phyloP scores from a whole-genome alignment of 2,329 filamentous ascomycete genomes.

The Pleurostoma richardsiae region DNA sequence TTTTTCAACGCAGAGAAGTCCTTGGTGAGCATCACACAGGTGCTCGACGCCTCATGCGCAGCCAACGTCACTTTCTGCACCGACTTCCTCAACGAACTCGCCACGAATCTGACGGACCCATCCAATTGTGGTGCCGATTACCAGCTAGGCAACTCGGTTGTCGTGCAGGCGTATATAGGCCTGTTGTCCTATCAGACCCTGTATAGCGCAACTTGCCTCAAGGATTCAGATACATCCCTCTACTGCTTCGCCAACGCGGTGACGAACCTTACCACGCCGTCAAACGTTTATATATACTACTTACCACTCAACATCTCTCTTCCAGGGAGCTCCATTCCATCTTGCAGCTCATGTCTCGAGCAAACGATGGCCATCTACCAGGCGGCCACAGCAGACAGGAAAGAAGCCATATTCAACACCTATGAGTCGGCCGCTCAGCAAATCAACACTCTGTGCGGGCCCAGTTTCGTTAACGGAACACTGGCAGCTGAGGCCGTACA shows the following conservation, averaged over 20 bases:
- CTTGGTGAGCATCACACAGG: slow-evolving; percentile 65
- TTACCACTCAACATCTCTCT: slow-evolving; percentile 72
- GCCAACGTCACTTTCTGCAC: slow-evolving; percentile 63
- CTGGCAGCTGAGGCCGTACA: slow-evolving; percentile 31
- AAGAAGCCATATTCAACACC: slow-evolving; percentile 60
- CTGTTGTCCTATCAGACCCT: slow-evolving; percentile 72
- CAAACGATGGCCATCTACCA: slow-evolving; percentile 81
- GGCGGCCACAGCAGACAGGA: slow-evolving; percentile 58
- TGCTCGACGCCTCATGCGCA: slow-evolving; percentile 73
- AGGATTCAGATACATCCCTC: slow-evolving; percentile 55
- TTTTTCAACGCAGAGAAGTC: slow-evolving; percentile 80
- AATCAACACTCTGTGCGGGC: slow-evolving; percentile 63
- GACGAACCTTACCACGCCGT: slow-evolving; percentile 65
- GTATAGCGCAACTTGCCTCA: slow-evolving; percentile 77
- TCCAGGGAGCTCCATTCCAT: slow-evolving; percentile 62
- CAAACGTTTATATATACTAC: slow-evolving; percentile 79
- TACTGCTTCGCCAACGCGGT: slow-evolving; percentile 85
- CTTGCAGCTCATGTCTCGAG: slow-evolving; percentile 71
- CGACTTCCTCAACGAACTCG: slow-evolving; percentile 58
- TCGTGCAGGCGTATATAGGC: slow-evolving; percentile 70
- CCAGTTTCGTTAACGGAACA: slow-evolving; percentile 52
- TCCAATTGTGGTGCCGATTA: slow-evolving; percentile 71
- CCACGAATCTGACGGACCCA: slow-evolving; percentile 55
- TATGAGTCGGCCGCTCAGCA: slow-evolving; percentile 69
- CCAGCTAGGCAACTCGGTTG: slow-evolving; percentile 59